Evolutionary conservation across 1,284 basidiomycete genomes (phyloP).

Genomic region (Austroboletus sp.): DNA sequence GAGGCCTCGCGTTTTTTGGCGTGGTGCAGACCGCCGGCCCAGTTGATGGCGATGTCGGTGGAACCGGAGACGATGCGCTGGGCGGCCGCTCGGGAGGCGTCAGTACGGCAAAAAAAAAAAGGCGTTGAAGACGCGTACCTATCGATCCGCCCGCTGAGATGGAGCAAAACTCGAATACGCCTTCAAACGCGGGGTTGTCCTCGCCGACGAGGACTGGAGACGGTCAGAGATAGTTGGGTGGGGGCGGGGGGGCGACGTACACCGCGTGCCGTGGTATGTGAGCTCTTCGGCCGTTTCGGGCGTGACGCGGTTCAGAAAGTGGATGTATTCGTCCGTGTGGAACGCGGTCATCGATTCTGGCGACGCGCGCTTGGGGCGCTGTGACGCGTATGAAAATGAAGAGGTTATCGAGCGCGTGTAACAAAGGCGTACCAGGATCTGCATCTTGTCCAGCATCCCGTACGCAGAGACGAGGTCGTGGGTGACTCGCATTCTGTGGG

Average conservation of each 20-base stretch:
- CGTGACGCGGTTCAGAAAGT: slow-evolving; percentile 82
- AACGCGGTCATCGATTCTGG: slow-evolving; percentile 85
- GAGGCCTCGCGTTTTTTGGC: slow-evolving; percentile 96
- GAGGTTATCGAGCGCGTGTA: neutral
- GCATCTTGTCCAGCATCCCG: slow-evolving; percentile 86
- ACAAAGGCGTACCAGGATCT: slow-evolving; percentile 60
- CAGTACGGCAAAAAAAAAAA: neutral
- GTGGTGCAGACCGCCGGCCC: slow-evolving; percentile 96
- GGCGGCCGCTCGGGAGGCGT: slow-evolving; percentile 60
- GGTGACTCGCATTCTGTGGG: slow-evolving; percentile 86
- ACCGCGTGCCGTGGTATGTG: slow-evolving; percentile 77
- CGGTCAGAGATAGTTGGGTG: slow-evolving; percentile 8
- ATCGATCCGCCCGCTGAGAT: slow-evolving; percentile 94
- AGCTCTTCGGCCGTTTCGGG: slow-evolving; percentile 83
- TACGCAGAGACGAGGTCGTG: slow-evolving; percentile 90
- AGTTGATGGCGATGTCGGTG: slow-evolving; percentile 91
- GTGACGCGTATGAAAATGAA: slow-evolving; percentile 2
- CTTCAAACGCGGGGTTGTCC: slow-evolving; percentile 95
- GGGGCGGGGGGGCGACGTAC: slow-evolving; percentile 42
- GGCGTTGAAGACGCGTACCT: slow-evolving; percentile 38
- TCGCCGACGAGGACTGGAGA: slow-evolving; percentile 77
- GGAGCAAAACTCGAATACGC: slow-evolving; percentile 93
- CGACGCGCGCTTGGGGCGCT: slow-evolving; percentile 78
- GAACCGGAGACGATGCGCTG: slow-evolving; percentile 75
- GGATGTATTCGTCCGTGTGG: slow-evolving; percentile 96